These are phyloP conservation scores for Danielia reshetovae DNA, from an alignment of 805 yeast species.

Conservation along the genomic window DNA sequence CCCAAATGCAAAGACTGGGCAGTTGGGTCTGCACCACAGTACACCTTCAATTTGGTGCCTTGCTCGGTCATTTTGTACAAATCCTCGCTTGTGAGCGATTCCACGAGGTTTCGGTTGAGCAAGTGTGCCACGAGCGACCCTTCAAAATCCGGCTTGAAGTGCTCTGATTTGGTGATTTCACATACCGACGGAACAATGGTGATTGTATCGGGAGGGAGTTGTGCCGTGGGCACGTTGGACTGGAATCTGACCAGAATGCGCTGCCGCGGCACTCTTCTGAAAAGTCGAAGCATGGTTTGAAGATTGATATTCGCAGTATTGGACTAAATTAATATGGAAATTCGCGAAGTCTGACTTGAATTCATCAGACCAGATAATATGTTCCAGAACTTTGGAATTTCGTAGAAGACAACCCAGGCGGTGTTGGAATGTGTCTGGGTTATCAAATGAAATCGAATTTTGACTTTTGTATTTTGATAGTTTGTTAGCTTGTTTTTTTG, in stretches of 20 bases:
- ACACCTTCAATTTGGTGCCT: constrained; percentile 48
- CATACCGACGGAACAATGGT: constrained; percentile 36
- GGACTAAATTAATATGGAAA: too few species aligned
- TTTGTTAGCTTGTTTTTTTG: too few species aligned
- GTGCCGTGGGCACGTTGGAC: constrained; percentile 9
- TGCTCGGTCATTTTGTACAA: constrained; percentile 29
- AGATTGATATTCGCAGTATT: too few species aligned
- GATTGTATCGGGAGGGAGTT: constrained; percentile 28
- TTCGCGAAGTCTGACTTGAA: too few species aligned
- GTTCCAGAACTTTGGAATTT: too few species aligned
- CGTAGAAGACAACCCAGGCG: too few species aligned
- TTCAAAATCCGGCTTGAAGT: constrained; percentile 20
- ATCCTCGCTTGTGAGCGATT: constrained; percentile 36
- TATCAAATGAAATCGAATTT: too few species aligned
- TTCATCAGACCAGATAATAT: too few species aligned
- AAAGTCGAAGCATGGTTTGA: too few species aligned
- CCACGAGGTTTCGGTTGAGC: constrained; percentile 34
- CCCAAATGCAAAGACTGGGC: constrained; percentile 90
- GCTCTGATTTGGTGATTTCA: constrained; percentile 20
- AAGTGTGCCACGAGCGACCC: constrained; percentile 34
- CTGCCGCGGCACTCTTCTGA: too few species aligned
- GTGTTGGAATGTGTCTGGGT: too few species aligned
- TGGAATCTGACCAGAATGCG: background rate
- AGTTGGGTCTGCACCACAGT: constrained; percentile 96
- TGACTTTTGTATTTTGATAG: too few species aligned